Percentiles rank a stretch among this genome's conserved stretches.
Evolutionary conservation across 2,329 filamentous ascomycete species (phyloP).

Genomic region (Sarocladium oryzae): DNA sequence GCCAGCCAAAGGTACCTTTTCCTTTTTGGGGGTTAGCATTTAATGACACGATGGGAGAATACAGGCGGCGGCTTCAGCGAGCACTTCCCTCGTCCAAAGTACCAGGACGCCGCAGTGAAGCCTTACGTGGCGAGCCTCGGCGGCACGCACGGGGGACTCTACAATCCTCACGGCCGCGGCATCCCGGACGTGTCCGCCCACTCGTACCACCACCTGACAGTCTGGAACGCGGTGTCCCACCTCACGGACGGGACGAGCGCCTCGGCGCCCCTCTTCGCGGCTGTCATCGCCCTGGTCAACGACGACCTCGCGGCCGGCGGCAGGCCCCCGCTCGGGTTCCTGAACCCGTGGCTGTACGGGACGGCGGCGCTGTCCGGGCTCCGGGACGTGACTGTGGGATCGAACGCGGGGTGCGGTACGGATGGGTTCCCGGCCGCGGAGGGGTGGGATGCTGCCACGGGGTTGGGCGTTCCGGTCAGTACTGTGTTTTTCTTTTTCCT

Average conservation of each 20-base stretch:
- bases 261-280: conserved; percentile 55
- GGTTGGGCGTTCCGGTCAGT: conserved; percentile 35
- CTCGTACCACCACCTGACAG: conserved; percentile 25
- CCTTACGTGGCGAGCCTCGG: conserved; percentile 35
- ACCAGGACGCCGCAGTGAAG: conserved; percentile 35
- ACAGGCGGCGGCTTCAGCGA: conserved; percentile 48
- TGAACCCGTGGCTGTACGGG: conserved; percentile 57
- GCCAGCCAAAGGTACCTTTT: conserved; percentile 16
- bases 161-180: conserved; percentile 43
- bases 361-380: conserved; percentile 25
- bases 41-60: conserved; percentile 38
- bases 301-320: conserved; percentile 51
- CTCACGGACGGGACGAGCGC: conserved; percentile 36
- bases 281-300: conserved; percentile 59
- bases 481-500: too few species aligned
- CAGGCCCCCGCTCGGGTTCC: conserved; percentile 47
- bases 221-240: conserved; percentile 21
- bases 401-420: conserved; percentile 19
- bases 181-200: conserved; percentile 59
- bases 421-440: conserved; percentile 21
- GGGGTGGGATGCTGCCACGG: conserved; percentile 33
- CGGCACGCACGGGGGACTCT: conserved; percentile 41
- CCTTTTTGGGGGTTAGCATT: conserved; percentile 50
- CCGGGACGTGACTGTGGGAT: conserved; percentile 19
- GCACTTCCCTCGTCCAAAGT: conserved; percentile 38